phyloP scores from a whole-genome alignment of 176 grass and related monocot genomes.

The Puccinellia tenuiflora region DNA sequence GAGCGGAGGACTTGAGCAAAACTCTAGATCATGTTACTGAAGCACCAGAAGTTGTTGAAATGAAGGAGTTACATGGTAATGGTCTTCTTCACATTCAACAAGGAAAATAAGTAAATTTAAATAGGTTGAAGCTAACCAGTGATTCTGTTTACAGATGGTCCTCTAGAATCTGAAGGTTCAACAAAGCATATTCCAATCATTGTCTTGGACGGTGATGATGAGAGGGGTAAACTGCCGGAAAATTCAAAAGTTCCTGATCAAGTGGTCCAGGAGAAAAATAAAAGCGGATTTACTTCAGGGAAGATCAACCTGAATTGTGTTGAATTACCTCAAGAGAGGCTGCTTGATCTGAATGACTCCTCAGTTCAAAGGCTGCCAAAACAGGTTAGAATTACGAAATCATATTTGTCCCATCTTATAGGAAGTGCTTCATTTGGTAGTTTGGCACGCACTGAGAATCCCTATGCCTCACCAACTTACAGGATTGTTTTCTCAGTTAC shows the following conservation, averaged over 20 bases:
- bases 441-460: not conserved
- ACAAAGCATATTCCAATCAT: constrained; percentile 35
- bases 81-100: not conserved
- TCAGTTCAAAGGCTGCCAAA: constrained; percentile 27
- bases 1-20: constrained; percentile 26
- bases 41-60: constrained; percentile 14
- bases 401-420: not conserved
- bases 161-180: constrained; percentile 56
- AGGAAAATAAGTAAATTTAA: constrained; percentile 7
- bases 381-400: constrained; percentile 40
- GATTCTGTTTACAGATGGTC: constrained; percentile 28
- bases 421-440: constrained; percentile 3
- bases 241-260: constrained; percentile 34
- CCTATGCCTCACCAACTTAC: not conserved
- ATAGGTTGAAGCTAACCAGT: constrained; percentile 14
- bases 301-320: constrained; percentile 17
- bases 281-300: constrained; percentile 19
- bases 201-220: constrained; percentile 44
- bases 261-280: constrained; percentile 23
- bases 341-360: constrained; percentile 4
- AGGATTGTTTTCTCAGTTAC: not conserved
- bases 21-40: not conserved
- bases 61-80: constrained; percentile 15
- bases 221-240: constrained; percentile 29
- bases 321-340: constrained; percentile 24